Evolutionary conservation across 495 filamentous ascomycete genomes (phyloP).

Genomic region (Tuber aestivum): DNA sequence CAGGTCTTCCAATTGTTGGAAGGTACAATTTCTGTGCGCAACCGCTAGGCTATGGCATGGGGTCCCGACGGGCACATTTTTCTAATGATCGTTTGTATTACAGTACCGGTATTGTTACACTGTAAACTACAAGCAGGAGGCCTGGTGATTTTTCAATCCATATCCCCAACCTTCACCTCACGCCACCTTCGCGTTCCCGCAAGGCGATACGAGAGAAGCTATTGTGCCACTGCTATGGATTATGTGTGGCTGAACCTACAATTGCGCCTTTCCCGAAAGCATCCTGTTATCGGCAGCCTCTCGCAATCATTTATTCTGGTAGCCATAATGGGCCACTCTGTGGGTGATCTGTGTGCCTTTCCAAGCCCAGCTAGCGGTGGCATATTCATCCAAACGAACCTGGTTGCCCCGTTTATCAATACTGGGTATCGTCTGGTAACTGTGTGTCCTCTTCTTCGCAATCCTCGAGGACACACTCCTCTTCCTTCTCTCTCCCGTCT

Average conservation of each 20-base stretch:
- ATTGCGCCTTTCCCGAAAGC: neutral
- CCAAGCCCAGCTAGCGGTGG: neutral
- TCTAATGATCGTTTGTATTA: neutral
- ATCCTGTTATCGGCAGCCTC: neutral
- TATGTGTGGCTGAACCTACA: neutral
- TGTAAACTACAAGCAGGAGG: neutral
- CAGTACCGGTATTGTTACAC: no score
- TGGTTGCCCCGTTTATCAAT: neutral
- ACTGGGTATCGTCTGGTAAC: constrained; percentile 28
- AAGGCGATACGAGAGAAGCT: neutral
- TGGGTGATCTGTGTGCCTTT: neutral
- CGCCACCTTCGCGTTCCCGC: no score
- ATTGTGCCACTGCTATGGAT: neutral
- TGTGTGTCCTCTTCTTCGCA: constrained; percentile 42
- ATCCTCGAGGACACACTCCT: neutral
- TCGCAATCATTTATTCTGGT: neutral
- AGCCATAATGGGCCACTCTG: neutral
- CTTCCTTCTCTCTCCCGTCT: neutral
- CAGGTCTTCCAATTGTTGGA: neutral
- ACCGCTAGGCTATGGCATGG: neutral
- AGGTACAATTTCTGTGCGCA: neutral
- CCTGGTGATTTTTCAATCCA: neutral
- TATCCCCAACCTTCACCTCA: neutral
- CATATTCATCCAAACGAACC: neutral
- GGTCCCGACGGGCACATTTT: neutral